phyloP scores from a whole-genome alignment of 2,329 filamentous ascomycete genomes.

The Alternaria sp. region DNA sequence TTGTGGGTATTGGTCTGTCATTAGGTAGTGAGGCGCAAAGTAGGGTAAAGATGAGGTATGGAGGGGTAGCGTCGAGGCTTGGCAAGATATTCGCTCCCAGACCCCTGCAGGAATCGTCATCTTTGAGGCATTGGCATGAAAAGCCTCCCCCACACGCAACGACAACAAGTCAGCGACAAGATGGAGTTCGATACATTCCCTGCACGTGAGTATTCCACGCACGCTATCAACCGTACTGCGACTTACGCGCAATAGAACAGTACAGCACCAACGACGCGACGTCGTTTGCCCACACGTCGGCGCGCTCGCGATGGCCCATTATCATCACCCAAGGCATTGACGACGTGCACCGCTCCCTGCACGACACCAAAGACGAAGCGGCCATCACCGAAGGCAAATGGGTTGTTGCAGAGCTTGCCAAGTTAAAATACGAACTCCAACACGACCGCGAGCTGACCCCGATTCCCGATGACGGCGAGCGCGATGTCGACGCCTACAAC shows the following conservation, averaged over 20 bases:
- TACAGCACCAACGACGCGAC: constrained; percentile 82
- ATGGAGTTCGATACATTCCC: constrained; percentile 38
- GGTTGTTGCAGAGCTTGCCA: constrained; percentile 80
- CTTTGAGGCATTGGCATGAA: not conserved
- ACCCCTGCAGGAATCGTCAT: constrained; percentile 3
- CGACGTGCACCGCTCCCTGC: constrained; percentile 83
- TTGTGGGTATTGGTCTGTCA: not conserved
- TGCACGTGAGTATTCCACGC: constrained; percentile 14
- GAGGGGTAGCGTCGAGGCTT: not conserved
- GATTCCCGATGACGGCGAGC: constrained; percentile 76
- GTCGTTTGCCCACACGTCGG: constrained; percentile 88
- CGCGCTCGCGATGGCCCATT: constrained; percentile 88
- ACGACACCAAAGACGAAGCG: constrained; percentile 66
- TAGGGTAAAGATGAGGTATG: not conserved
- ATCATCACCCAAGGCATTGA: constrained; percentile 95
- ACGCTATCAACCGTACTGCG: no score
- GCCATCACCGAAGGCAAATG: constrained; percentile 83
- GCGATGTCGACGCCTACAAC: constrained; percentile 85
- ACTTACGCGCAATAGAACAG: constrained; percentile 63
- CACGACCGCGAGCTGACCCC: constrained; percentile 84
- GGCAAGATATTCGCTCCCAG: not conserved
- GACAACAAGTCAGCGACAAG: not conserved
- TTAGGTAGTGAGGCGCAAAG: not conserved
- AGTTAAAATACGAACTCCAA: constrained; percentile 93
- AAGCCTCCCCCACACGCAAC: not conserved